Evolutionary conservation across 1,284 basidiomycete species (phyloP).

Genomic region (Puccinia sorghi): DNA sequence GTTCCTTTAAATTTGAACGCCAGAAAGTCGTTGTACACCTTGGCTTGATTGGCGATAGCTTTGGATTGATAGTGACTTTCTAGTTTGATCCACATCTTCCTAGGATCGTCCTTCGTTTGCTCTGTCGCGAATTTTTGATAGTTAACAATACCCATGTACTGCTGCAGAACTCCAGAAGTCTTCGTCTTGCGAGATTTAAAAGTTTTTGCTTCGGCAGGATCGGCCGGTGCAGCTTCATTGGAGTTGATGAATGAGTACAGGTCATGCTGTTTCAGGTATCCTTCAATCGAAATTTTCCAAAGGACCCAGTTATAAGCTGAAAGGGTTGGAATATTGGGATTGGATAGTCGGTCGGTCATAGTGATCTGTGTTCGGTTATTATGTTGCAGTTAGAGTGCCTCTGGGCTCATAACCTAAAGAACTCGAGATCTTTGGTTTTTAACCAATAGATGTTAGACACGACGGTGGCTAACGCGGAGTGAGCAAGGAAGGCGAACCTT

Average conservation of each 20-base stretch:
- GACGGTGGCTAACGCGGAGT: no score
- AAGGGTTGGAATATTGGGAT: background rate
- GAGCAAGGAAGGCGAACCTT: no score
- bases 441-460: no score
- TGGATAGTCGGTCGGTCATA: background rate
- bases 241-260: background rate
- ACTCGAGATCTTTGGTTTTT: no score
- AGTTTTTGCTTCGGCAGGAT: background rate
- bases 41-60: background rate
- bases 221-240: background rate
- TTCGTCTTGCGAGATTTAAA: slow-evolving; percentile 1
- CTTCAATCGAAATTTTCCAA: no score
- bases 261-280: background rate
- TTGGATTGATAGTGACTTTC: background rate
- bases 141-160: no score
- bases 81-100: background rate
- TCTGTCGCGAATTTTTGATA: background rate
- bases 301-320: background rate
- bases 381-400: background rate
- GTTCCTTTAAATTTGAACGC: background rate
- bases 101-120: background rate
- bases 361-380: background rate
- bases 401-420: slow-evolving; percentile 6
- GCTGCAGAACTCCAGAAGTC: background rate
- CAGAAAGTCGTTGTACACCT: slow-evolving; percentile 4